Conservation (phyloP, 805 yeast species). For the Clavispora asparagi region DNA sequence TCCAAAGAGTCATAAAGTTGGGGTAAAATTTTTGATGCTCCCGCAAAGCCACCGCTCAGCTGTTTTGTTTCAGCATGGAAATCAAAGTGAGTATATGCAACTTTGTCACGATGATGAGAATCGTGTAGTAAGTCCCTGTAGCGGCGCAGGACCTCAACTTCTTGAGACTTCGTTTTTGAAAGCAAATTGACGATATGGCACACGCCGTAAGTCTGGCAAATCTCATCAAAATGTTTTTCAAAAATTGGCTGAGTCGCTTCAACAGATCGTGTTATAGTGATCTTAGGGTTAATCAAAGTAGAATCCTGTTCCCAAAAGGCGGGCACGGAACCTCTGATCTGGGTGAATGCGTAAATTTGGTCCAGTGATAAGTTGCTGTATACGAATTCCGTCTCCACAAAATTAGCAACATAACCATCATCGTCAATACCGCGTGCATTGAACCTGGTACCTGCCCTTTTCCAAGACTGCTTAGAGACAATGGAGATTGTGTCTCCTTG, state of each 20-base stretch:
- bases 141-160: constrained; percentile 62
- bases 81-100: constrained; percentile 75
- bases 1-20: constrained; percentile 60
- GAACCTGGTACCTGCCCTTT: constrained; percentile 26
- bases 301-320: constrained; percentile 98
- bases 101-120: constrained; percentile 26
- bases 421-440: constrained; percentile 19
- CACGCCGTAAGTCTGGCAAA: constrained; percentile 75
- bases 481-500: constrained; percentile 55
- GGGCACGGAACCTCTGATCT: constrained; percentile 95
- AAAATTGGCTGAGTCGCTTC: constrained; percentile 94
- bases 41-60: constrained; percentile 74
- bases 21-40: constrained; percentile 67
- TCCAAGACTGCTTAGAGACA: constrained; percentile 94
- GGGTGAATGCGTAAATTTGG: constrained; percentile 69
- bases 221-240: constrained; percentile 67
- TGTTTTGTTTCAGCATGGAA: constrained; percentile 88
- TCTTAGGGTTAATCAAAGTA: constrained; percentile 84
- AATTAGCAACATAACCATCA: constrained; percentile 18
- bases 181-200: constrained; percentile 85
- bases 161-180: constrained; percentile 69
- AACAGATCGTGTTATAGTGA: constrained; percentile 77
- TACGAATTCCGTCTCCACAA: constrained; percentile 65
- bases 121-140: constrained; percentile 52
- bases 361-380: constrained; percentile 41